Evolutionary conservation across 441 rosid species (phyloP), one percentile per base, ranked within the genome.

Genomic region (Populus hybrid): DNA sequence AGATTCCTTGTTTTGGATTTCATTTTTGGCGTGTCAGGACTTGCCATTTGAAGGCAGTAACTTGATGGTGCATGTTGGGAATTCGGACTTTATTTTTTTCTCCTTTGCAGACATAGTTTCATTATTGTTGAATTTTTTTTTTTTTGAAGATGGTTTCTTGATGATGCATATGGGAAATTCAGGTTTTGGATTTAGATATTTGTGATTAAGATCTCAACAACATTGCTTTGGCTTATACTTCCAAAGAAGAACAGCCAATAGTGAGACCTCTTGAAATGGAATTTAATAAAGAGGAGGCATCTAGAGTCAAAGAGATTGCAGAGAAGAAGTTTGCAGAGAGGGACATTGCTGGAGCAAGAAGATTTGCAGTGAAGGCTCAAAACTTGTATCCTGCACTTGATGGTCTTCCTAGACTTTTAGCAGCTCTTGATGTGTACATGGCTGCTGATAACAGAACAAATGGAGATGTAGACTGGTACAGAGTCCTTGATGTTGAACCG

Each of bases 381-480:
- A n/a, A n/a, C n/a, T n/a, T n/a, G n/a, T n/a, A n/a, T n/a, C n/a
- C n/a, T n/a, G n/a, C n/a, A n/a, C n/a, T n/a, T n/a, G n/a, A n/a
- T n/a, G n/a, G n/a, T n/a, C n/a, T n/a, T n/a, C n/a, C n/a, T n/a
- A n/a, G n/a, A n/a, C n/a, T n/a, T n/a, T n/a, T n/a, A n/a, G n/a
- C n/a, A n/a, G n/a, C n/a, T n/a, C n/a, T n/a, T n/a, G n/a, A n/a
- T n/a, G n/a, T n/a, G n/a, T n/a, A n/a, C n/a, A n/a, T n/a, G n/a
- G n/a, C n/a, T n/a, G n/a, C n/a, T n/a, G 93, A 90, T 83, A 87
- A 85, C 61, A 89, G 72, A 77, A 74, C 82, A 36, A 61, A 64
- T n/a, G 98, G 97, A 36, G 97, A 90, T 79, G 68, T 86, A 5
- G 93, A 95, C 80, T 95, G 99, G 97, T 94, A 90, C 24, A 84